Percentiles rank a stretch among this genome's conserved stretches.
These are phyloP conservation scores for Hemisphaericaspora xylanilytica DNA, from an alignment of 1,139 yeast species.

Conservation along the genomic window DNA sequence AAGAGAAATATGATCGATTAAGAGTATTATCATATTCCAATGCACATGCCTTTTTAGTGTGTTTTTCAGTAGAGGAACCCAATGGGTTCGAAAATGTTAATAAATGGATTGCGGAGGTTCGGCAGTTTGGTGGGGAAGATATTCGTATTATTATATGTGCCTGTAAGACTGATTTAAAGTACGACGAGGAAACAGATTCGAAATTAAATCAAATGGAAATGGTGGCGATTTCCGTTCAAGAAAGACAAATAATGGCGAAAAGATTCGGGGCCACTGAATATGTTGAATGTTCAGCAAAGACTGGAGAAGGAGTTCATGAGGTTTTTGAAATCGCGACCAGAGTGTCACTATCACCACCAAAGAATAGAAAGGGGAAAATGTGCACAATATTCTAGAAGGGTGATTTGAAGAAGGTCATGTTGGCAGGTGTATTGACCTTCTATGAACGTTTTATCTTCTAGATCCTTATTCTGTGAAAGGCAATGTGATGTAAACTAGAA, in stretches of 20 bases:
- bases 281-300: conserved; percentile 91
- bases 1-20: conserved; percentile 79
- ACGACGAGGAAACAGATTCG: conserved; percentile 17
- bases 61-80: background rate
- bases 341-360: conserved; percentile 8
- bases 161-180: conserved; percentile 80
- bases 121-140: conserved; percentile 90
- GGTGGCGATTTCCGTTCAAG: conserved; percentile 22
- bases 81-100: background rate
- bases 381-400: background rate
- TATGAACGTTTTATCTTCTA: too few species aligned
- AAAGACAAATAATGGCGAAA: conserved; percentile 62
- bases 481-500: too few species aligned
- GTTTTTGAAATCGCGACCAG: conserved; percentile 97
- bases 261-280: conserved; percentile 81
- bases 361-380: background rate
- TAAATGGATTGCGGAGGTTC: conserved; percentile 90
- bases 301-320: conserved; percentile 92
- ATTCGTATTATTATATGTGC: conserved; percentile 87
- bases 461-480: too few species aligned
- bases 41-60: background rate
- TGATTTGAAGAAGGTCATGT: too few species aligned
- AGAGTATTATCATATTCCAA: background rate
- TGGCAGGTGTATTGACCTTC: too few species aligned
- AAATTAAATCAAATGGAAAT: conserved; percentile 17